phyloP scores from a whole-genome alignment of 1,284 basidiomycete genomes.

The Sparassis latifolia region DNA sequence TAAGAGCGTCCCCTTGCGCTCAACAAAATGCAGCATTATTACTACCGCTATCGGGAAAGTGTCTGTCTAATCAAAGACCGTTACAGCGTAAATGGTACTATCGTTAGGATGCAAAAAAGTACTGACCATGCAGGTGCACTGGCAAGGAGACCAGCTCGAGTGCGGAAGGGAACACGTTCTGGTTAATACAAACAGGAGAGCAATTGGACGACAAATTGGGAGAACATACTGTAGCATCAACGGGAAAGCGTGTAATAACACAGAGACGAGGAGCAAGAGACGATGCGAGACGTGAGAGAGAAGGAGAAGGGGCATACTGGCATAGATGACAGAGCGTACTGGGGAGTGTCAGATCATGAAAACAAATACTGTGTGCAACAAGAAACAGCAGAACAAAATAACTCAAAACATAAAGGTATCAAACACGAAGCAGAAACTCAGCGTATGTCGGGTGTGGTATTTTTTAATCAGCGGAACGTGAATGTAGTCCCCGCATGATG shows the following conservation, averaged over 20 bases:
- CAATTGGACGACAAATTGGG: constrained; percentile 5
- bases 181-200: constrained; percentile 1
- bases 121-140: too few species aligned
- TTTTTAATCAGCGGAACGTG: constrained; percentile 11
- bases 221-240: constrained; percentile 2
- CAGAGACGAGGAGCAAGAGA: constrained; percentile 1
- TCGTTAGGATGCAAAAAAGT: too few species aligned
- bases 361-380: constrained; percentile 4
- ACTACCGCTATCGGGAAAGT: neutral
- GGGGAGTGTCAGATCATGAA: constrained; percentile 6
- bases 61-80: neutral
- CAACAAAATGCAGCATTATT: too few species aligned
- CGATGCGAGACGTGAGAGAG: constrained; percentile 3
- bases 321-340: neutral
- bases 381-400: constrained; percentile 7
- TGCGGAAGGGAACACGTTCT: too few species aligned
- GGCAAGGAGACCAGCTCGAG: too few species aligned
- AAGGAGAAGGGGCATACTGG: constrained; percentile 2
- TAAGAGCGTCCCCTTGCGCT: neutral
- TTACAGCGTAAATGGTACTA: too few species aligned
- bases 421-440: constrained; percentile 13
- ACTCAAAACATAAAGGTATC: constrained; percentile 15
- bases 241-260: neutral
- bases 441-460: constrained; percentile 3
- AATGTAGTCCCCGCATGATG: constrained; percentile 18